Conservation (phyloP, 2,329 filamentous ascomycete species). For the Claviceps pusilla region DNA sequence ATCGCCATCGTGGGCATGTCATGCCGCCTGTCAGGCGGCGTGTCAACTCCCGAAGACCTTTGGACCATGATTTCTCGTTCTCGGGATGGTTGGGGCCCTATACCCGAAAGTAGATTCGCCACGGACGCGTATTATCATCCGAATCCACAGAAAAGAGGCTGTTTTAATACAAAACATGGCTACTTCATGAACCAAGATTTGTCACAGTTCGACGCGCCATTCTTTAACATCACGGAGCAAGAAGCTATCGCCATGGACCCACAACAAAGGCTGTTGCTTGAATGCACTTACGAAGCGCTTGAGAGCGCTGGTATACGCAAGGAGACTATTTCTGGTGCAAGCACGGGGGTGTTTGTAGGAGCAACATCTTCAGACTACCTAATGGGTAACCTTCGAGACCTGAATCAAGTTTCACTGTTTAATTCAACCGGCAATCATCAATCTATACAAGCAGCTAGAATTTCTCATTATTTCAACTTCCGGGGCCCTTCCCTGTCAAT, state of each 20-base stretch:
- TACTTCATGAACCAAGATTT: slow-evolving; percentile 33
- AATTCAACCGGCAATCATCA: slow-evolving; percentile 34
- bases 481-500: slow-evolving; percentile 36
- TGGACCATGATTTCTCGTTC: slow-evolving; percentile 7
- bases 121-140: slow-evolving; percentile 25
- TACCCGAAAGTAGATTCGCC: slow-evolving; percentile 1
- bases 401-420: slow-evolving; percentile 34
- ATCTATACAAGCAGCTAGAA: slow-evolving; percentile 38
- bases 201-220: slow-evolving; percentile 34
- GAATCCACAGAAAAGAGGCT: slow-evolving; percentile 24
- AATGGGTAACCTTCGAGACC: slow-evolving; percentile 26
- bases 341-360: slow-evolving; percentile 36
- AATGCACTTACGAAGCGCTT: slow-evolving; percentile 37
- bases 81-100: slow-evolving; percentile 1
- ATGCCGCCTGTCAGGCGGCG: slow-evolving; percentile 10
- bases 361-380: slow-evolving; percentile 19
- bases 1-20: slow-evolving; percentile 12
- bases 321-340: slow-evolving; percentile 29
- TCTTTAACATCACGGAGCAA: slow-evolving; percentile 34
- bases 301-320: slow-evolving; percentile 36
- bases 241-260: slow-evolving; percentile 39
- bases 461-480: slow-evolving; percentile 41
- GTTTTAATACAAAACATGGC: slow-evolving; percentile 19
- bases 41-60: slow-evolving; percentile 8
- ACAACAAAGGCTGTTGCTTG: slow-evolving; percentile 35